Evolutionary conservation across 163 green algal species (phyloP).

Genomic region (Chlamydomonas reinhardtii): DNA sequence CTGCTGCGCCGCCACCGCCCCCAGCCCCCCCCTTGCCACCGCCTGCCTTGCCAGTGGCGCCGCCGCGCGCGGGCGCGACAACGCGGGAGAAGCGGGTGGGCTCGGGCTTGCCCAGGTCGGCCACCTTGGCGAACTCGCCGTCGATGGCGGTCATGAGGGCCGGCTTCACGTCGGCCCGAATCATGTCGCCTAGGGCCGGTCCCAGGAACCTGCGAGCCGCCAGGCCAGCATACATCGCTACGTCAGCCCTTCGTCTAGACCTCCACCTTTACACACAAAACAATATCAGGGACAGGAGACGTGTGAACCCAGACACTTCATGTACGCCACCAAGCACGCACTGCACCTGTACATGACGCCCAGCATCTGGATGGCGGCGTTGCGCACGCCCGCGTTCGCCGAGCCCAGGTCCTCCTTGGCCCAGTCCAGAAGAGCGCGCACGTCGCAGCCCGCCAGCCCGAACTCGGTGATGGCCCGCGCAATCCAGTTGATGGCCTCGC

Average conservation of each 20-base stretch:
- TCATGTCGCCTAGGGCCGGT: constrained; percentile 60
- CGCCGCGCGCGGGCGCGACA: constrained; percentile 2
- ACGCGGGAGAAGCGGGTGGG: constrained; percentile 49
- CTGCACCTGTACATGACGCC: constrained; percentile 82
- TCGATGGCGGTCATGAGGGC: constrained; percentile 91
- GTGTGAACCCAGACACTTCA: too few relatives aligned
- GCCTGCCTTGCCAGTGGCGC: constrained; percentile 21
- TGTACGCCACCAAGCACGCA: background rate
- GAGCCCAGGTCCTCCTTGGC: constrained; percentile 87
- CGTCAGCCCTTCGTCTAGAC: too few relatives aligned
- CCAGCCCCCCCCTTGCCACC: constrained; percentile 23
- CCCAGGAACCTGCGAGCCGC: constrained; percentile 50
- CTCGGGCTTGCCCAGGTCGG: constrained; percentile 41
- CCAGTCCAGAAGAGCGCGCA: constrained; percentile 86
- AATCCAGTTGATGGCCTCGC: constrained; percentile 92
- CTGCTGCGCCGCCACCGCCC: background rate
- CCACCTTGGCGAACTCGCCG: constrained; percentile 60
- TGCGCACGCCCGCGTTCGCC: constrained; percentile 84
- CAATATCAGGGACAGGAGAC: background rate
- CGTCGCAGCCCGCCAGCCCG: constrained; percentile 79
- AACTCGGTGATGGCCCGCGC: constrained; percentile 85
- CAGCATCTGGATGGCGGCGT: constrained; percentile 84
- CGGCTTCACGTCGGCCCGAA: constrained; percentile 89
- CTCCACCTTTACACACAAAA: background rate
- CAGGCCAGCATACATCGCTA: background rate